Conservation (phyloP, 2,329 filamentous ascomycete genomes). For the Harringtonia aguacate region DNA sequence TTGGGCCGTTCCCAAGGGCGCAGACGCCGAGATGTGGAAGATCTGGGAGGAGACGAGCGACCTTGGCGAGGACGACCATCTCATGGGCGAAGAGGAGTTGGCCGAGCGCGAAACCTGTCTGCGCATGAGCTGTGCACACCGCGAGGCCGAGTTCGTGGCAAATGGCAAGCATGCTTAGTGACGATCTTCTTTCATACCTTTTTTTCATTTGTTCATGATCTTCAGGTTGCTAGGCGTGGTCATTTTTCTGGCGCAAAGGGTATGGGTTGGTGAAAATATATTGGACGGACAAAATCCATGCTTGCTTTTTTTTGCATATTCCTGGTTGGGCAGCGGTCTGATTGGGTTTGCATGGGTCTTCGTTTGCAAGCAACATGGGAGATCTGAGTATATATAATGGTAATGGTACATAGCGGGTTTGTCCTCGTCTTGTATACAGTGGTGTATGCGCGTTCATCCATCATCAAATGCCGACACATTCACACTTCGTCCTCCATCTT, state of each 20-base stretch:
- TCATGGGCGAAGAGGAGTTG: conserved; percentile 64
- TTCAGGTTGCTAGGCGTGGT: not conserved
- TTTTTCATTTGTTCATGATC: no score
- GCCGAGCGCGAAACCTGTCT: conserved; percentile 31
- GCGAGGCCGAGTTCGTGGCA: conserved; percentile 1
- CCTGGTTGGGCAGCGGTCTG: no score
- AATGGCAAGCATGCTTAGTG: conserved; percentile 9
- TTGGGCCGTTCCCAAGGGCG: conserved; percentile 68
- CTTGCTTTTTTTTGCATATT: no score
- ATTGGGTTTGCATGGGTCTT: no score
- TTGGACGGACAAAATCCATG: no score
- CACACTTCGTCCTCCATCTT: not conserved
- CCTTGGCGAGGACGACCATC: conserved; percentile 75
- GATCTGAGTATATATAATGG: conserved; percentile 10
- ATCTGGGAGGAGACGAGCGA: conserved; percentile 84
- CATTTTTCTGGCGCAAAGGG: not conserved
- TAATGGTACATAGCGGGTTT: conserved; percentile 18
- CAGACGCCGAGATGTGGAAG: conserved; percentile 62
- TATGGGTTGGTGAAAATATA: no score
- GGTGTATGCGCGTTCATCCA: not conserved
- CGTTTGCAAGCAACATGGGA: no score
- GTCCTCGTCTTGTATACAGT: conserved; percentile 18
- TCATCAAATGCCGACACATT: not conserved
- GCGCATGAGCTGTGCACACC: conserved; percentile 27
- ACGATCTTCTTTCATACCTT: not conserved